Conservation (phyloP, 306 rosid species). For the Pyrus communis region DNA sequence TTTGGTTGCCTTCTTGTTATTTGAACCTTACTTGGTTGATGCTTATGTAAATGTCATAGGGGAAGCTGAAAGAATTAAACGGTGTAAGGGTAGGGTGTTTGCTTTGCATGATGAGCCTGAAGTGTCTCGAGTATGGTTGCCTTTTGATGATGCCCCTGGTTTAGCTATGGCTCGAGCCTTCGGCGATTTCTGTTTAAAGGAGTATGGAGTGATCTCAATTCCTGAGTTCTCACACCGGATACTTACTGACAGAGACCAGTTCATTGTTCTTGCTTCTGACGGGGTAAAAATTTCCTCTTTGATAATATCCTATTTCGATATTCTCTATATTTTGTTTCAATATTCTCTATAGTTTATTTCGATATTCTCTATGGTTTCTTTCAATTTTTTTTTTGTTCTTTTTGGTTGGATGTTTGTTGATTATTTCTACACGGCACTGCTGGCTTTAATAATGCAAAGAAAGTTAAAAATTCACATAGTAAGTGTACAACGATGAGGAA, state of each 20-base stretch:
- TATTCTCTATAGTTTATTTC: too few species aligned
- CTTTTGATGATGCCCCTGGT: slow-evolving; percentile 94
- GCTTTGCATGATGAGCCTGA: slow-evolving; percentile 96
- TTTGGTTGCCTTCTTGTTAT: slow-evolving; percentile 10
- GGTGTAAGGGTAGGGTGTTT: slow-evolving; percentile 89
- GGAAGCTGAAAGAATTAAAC: slow-evolving; percentile 91
- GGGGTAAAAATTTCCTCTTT: slow-evolving; percentile 53
- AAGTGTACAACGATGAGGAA: too few species aligned
- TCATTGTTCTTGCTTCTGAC: slow-evolving; percentile 91
- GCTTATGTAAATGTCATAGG: slow-evolving; percentile 25
- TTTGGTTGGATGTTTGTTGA: background rate
- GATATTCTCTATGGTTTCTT: too few species aligned
- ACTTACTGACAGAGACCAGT: slow-evolving; percentile 73
- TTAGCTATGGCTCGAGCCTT: slow-evolving; percentile 99
- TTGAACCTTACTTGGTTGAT: slow-evolving; percentile 7
- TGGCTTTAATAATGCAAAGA: background rate
- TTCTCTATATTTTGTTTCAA: background rate
- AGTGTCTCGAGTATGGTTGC: slow-evolving; percentile 91
- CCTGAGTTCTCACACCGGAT: slow-evolving; percentile 76
- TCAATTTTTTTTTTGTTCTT: background rate
- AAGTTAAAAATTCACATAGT: background rate
- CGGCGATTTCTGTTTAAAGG: slow-evolving; percentile 94
- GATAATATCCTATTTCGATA: background rate
- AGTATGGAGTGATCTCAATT: slow-evolving; percentile 87
- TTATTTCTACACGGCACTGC: background rate